Percentiles rank a stretch among this genome's conserved stretches.
Evolutionary conservation across 73 alveolate species (phyloP).

Genomic region (Paramecium sonneborni): DNA sequence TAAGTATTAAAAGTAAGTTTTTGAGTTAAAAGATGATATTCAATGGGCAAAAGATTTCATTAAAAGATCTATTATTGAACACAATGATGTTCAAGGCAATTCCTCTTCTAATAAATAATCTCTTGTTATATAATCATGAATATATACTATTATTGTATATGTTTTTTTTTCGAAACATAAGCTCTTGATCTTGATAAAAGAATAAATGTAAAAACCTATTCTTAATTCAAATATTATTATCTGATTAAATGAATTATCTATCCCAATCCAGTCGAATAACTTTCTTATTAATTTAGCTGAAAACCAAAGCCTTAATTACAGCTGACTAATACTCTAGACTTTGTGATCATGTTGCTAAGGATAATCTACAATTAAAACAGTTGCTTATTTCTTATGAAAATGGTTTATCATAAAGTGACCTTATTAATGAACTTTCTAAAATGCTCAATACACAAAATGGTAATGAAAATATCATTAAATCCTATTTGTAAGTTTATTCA

Average conservation of each 20-base stretch:
- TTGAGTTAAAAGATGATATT: not conserved
- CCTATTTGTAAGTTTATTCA: not conserved
- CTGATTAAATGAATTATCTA: not conserved
- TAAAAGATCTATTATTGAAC: not conserved
- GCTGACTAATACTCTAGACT: not conserved
- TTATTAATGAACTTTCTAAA: not conserved
- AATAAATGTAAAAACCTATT: not conserved
- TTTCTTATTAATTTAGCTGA: not conserved
- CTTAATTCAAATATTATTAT: not conserved
- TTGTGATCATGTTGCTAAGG: not conserved
- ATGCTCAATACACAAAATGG: not conserved
- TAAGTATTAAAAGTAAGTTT: not conserved
- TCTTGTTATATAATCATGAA: not conserved
- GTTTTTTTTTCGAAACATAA: not conserved
- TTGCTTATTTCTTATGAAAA: not conserved
- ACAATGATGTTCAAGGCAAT: not conserved
- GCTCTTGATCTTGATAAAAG: not conserved
- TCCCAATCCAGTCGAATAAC: constrained; percentile 20
- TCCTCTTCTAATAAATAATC: not conserved
- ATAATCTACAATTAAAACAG: not conserved
- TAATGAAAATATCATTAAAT: not conserved
- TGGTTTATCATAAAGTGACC: constrained; percentile 10
- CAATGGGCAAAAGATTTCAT: constrained; percentile 27
- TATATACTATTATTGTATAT: not conserved
- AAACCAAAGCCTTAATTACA: not conserved